A percentile compares a stretch with the other conserved stretches of the same genome.
phyloP scores from a whole-genome alignment of 2,329 filamentous ascomycete genomes.

The Alternaria rosae region DNA sequence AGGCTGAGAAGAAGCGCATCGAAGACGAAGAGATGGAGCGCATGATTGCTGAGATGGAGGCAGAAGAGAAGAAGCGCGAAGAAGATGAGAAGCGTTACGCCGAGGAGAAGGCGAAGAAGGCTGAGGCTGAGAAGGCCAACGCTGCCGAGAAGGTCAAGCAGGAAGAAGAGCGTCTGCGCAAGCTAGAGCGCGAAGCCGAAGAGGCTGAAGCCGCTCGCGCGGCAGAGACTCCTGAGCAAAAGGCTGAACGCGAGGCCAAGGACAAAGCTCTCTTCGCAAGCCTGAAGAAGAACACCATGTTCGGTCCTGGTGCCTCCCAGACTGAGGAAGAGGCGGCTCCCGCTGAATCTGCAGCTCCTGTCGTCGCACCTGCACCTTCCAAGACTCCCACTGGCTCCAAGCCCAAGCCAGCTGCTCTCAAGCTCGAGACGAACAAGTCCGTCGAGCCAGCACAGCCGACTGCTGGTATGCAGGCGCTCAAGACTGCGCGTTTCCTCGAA shows the following conservation, averaged over 20 bases:
- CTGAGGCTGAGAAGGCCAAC: slow-evolving; percentile 67
- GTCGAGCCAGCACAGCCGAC: slow-evolving; percentile 93
- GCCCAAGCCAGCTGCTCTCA: slow-evolving; percentile 86
- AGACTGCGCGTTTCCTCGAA: slow-evolving; percentile 86
- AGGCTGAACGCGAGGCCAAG: slow-evolving; percentile 50
- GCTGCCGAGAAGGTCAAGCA: slow-evolving; percentile 55
- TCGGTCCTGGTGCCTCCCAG: slow-evolving; percentile 55
- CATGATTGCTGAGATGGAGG: slow-evolving; percentile 71
- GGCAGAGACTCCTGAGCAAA: slow-evolving; percentile 52
- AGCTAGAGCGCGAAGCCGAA: slow-evolving; percentile 59
- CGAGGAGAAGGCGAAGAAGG: slow-evolving; percentile 71
- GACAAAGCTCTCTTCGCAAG: slow-evolving; percentile 53
- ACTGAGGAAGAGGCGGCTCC: slow-evolving; percentile 42
- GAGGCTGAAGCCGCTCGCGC: slow-evolving; percentile 55
- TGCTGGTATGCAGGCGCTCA: slow-evolving; percentile 89
- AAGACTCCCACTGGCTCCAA: slow-evolving; percentile 64
- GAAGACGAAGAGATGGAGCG: slow-evolving; percentile 59
- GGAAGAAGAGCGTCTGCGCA: slow-evolving; percentile 61
- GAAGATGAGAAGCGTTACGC: slow-evolving; percentile 75
- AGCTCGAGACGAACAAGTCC: slow-evolving; percentile 84
- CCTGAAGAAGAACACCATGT: slow-evolving; percentile 57
- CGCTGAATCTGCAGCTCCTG: slow-evolving; percentile 53
- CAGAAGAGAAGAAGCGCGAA: slow-evolving; percentile 56
- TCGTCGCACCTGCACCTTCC: slow-evolving; percentile 24
- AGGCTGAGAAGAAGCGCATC: slow-evolving; percentile 44